Evolutionary conservation across 1,139 yeast genomes (phyloP).

Genomic region (Candida glucosophila): DNA sequence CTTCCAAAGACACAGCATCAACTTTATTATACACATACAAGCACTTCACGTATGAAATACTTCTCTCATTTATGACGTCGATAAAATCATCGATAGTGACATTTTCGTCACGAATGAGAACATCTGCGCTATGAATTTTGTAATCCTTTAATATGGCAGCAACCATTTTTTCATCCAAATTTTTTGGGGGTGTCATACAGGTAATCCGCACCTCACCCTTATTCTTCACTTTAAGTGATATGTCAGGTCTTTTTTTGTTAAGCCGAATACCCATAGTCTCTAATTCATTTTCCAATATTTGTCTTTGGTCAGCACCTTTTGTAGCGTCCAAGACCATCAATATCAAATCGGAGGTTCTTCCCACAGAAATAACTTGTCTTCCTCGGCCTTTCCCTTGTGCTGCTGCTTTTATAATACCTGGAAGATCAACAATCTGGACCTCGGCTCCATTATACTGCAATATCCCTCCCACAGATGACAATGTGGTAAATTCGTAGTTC

Average conservation of each 20-base stretch:
- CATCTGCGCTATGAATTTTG: constrained; percentile 89
- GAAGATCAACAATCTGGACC: constrained; percentile 90
- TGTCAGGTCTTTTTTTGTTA: constrained; percentile 75
- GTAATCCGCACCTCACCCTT: constrained; percentile 90
- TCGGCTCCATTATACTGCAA: constrained; percentile 94
- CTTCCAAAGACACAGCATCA: constrained; percentile 92
- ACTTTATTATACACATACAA: constrained; percentile 90
- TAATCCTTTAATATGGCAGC: constrained; percentile 74
- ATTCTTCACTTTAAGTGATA: constrained; percentile 67
- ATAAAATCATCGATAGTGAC: constrained; percentile 91
- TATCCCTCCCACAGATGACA: constrained; percentile 95
- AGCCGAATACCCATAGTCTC: constrained; percentile 92
- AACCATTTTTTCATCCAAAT: constrained; percentile 75
- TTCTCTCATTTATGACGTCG: constrained; percentile 81
- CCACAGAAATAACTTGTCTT: constrained; percentile 91
- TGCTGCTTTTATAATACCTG: constrained; percentile 96
- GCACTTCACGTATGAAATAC: constrained; percentile 83
- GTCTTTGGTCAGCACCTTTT: constrained; percentile 81
- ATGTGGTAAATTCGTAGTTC: constrained; percentile 87
- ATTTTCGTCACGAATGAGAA: constrained; percentile 78
- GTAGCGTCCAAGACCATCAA: constrained; percentile 95
- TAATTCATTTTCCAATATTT: constrained; percentile 77
- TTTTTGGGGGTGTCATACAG: constrained; percentile 72
- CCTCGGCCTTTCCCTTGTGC: constrained; percentile 98
- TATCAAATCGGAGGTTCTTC: constrained; percentile 87